Percentiles rank a stretch among this genome's conserved stretches.
These are phyloP conservation scores for Tardiomyces digboiensis DNA, from an alignment of 1,139 yeast species.

Conservation along the genomic window DNA sequence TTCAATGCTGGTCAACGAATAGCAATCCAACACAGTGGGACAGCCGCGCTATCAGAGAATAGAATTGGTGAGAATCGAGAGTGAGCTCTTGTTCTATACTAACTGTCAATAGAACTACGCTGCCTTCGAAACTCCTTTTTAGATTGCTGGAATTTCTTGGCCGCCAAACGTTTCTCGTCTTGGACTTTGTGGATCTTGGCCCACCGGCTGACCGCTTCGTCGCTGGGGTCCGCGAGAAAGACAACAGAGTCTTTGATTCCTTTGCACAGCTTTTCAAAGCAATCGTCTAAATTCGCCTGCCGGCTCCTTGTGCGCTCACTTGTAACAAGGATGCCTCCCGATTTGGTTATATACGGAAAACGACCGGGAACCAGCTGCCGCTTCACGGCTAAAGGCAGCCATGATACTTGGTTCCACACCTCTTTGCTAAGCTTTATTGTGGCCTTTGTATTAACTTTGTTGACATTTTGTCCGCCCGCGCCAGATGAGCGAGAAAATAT, in stretches of 20 bases:
- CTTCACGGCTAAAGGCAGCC: constrained; percentile 55
- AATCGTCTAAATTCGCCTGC: constrained; percentile 46
- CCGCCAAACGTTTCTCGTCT: constrained; percentile 40
- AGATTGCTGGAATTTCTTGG: constrained; percentile 44
- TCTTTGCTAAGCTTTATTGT: constrained; percentile 43
- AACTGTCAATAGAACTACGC: too few species aligned
- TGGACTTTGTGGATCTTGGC: constrained; percentile 34
- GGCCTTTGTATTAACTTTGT: constrained; percentile 62
- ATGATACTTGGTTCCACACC: constrained; percentile 41
- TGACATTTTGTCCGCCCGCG: constrained; percentile 94
- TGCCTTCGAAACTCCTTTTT: constrained; percentile 42
- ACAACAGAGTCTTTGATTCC: constrained; percentile 41
- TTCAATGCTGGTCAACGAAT: too few species aligned
- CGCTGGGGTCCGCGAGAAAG: constrained; percentile 43
- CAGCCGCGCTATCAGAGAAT: too few species aligned
- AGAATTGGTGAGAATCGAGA: too few species aligned
- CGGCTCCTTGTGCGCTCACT: constrained; percentile 54
- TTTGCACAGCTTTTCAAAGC: constrained; percentile 47
- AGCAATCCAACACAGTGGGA: too few species aligned
- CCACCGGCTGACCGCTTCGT: constrained; percentile 49
- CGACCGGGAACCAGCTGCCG: constrained; percentile 28
- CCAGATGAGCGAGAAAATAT: constrained; percentile 74
- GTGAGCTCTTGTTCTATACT: too few species aligned
- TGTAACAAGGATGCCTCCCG: constrained; percentile 49
- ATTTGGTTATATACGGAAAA: constrained; percentile 48